These are phyloP conservation scores for Vachellia collinsii DNA, from an alignment of 306 rosid genomes.

Conservation along the genomic window DNA sequence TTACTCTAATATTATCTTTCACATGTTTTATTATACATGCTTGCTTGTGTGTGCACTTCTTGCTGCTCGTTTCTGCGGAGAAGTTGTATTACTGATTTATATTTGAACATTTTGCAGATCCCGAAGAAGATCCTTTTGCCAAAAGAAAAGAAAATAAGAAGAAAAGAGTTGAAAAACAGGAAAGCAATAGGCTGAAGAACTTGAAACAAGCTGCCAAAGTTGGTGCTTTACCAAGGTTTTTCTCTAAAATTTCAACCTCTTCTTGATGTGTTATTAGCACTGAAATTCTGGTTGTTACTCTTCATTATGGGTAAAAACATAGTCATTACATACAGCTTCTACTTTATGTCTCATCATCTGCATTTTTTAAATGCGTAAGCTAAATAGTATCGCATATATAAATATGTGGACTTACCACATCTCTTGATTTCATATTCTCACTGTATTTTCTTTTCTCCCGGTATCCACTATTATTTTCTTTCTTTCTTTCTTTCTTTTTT, in stretches of 20 bases:
- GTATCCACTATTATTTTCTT: too few species aligned
- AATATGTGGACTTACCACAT: background rate
- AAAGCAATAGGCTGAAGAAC: constrained; percentile 73
- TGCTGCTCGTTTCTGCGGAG: background rate
- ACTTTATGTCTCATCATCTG: constrained; percentile 20
- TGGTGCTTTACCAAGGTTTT: constrained; percentile 90
- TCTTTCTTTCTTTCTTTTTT: background rate
- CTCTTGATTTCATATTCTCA: background rate
- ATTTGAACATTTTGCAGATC: constrained; percentile 54
- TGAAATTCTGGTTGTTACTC: constrained; percentile 6
- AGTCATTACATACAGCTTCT: background rate
- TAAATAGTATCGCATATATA: background rate
- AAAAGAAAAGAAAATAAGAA: constrained; percentile 73
- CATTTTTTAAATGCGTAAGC: constrained; percentile 5
- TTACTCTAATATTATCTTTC: background rate
- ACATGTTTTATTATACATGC: background rate
- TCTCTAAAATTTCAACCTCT: constrained; percentile 19
- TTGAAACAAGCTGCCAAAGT: constrained; percentile 82
- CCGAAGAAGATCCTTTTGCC: constrained; percentile 87
- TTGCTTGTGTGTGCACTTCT: background rate
- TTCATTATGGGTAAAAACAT: background rate
- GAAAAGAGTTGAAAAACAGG: constrained; percentile 75
- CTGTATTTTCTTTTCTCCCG: background rate
- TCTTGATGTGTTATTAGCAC: constrained; percentile 14
- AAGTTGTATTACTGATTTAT: constrained; percentile 14